phyloP scores from a whole-genome alignment of 108 stramenopile species.

The Epithemia pelagica region DNA sequence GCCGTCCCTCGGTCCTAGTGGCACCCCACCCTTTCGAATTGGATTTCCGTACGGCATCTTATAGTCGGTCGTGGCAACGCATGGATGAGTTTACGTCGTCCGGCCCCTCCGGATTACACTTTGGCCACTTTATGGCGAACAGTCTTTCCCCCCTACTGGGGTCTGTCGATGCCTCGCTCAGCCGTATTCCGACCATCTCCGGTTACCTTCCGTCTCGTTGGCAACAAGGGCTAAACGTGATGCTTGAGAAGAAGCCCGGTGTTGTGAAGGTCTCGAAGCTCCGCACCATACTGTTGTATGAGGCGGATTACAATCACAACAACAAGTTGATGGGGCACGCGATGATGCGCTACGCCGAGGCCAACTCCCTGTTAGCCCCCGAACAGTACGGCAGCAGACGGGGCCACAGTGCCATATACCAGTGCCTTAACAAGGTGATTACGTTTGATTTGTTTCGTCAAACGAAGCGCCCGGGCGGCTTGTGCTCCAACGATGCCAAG shows the following conservation, averaged over 20 bases:
- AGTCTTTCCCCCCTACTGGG: not conserved
- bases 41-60: too few relatives aligned
- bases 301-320: conserved; percentile 6
- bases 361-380: not conserved
- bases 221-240: conserved; percentile 3
- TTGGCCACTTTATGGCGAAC: conserved; percentile 7
- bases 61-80: too few relatives aligned
- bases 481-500: conserved; percentile 13
- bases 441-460: conserved; percentile 7
- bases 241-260: conserved; percentile 12
- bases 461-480: not conserved
- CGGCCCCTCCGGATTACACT: not conserved
- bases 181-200: not conserved
- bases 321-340: conserved; percentile 7
- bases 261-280: not conserved
- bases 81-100: not conserved
- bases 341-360: conserved; percentile 5
- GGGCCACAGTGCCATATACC: not conserved
- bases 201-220: conserved; percentile 5
- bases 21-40: too few relatives aligned
- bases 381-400: conserved; percentile 7
- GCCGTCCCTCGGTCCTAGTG: too few relatives aligned
- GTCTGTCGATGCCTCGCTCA: not conserved
- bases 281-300: conserved; percentile 9
- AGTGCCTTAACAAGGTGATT: conserved; percentile 4